A percentile compares a stretch with the other conserved stretches of the same genome.
phyloP scores from a whole-genome alignment of 2,329 filamentous ascomycete species.

The Penicillium sp. region DNA sequence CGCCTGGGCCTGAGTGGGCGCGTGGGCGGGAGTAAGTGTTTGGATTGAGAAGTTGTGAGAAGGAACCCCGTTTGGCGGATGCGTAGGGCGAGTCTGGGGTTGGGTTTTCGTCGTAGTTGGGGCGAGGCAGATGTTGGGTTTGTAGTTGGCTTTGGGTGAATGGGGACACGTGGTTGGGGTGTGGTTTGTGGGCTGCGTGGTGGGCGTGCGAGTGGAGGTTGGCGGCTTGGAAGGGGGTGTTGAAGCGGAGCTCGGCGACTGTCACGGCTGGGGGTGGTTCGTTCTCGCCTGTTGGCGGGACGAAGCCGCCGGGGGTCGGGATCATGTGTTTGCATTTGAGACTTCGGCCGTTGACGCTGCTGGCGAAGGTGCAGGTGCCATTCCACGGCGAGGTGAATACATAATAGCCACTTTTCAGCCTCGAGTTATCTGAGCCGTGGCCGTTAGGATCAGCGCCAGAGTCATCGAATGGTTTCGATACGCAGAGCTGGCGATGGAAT shows the following conservation, averaged over 20 bases:
- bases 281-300: constrained; percentile 13
- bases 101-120: constrained; percentile 15
- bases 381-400: constrained; percentile 85
- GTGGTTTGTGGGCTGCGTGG: constrained; percentile 20
- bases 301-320: constrained; percentile 35
- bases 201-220: constrained; percentile 31
- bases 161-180: constrained; percentile 24
- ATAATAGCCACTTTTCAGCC: constrained; percentile 56
- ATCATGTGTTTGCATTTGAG: constrained; percentile 75
- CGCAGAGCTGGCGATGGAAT: constrained; percentile 36
- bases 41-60: constrained; percentile 36
- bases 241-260: constrained; percentile 88
- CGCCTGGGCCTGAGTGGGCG: constrained; percentile 28
- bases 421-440: constrained; percentile 21
- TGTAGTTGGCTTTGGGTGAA: constrained; percentile 16
- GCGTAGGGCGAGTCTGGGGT: constrained; percentile 10
- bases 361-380: constrained; percentile 81
- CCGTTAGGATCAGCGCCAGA: background rate
- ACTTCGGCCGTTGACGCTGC: constrained; percentile 72
- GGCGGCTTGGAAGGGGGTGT: constrained; percentile 65
- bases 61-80: constrained; percentile 32
- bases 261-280: constrained; percentile 45
- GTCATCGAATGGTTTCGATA: constrained; percentile 30
- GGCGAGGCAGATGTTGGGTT: background rate
- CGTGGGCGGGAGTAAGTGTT: constrained; percentile 30